Conservation (phyloP, 73 alveolate genomes). For the Paraurostyla sp. region DNA sequence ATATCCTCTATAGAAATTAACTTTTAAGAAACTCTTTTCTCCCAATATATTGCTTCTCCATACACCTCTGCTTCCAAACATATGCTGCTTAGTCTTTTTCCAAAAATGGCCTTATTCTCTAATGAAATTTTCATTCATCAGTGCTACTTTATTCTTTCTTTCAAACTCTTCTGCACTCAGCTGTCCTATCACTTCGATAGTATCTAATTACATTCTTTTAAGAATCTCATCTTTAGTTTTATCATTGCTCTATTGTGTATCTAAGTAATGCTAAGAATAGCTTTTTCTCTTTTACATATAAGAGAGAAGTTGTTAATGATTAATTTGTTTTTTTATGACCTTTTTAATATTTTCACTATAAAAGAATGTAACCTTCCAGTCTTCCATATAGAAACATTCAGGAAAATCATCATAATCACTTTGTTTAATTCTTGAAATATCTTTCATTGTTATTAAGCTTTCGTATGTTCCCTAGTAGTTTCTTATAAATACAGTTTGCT, state of each 20-base stretch:
- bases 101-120: conserved; percentile 54
- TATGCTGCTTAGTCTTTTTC: not conserved
- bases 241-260: conserved; percentile 27
- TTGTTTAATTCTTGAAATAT: conserved; percentile 21
- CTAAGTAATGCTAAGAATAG: conserved; percentile 50
- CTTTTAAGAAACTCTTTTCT: not conserved
- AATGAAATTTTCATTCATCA: conserved; percentile 60
- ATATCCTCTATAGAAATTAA: not conserved
- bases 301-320: not conserved
- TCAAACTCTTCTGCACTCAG: conserved; percentile 56
- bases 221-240: conserved; percentile 72
- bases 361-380: conserved; percentile 70
- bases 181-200: conserved; percentile 57
- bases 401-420: conserved; percentile 70
- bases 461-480: not conserved
- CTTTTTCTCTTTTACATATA: not conserved
- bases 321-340: conserved; percentile 45
- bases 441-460: conserved; percentile 15
- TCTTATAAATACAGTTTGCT: not conserved
- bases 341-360: not conserved
- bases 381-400: conserved; percentile 64
- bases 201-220: conserved; percentile 63
- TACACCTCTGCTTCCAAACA: conserved; percentile 27
- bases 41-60: not conserved
- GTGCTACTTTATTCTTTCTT: conserved; percentile 28